Evolutionary conservation across 164 flowering plant species (phyloP), one percentile per base, ranked within the genome.

Genomic region (Aristolochia fimbriata): DNA sequence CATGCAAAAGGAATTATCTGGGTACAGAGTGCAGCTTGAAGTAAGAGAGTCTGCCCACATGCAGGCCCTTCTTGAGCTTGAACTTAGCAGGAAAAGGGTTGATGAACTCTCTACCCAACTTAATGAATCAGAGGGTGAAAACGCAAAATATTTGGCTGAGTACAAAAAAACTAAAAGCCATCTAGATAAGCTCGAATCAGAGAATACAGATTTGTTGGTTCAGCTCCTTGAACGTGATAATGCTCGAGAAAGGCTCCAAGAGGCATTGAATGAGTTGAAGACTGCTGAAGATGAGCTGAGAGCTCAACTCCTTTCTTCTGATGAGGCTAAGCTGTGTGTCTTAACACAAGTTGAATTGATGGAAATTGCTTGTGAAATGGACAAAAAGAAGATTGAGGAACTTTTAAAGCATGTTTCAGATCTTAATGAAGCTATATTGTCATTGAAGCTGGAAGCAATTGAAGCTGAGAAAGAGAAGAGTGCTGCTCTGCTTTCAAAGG

Each of bases 11-110:
- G 80, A 83, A 37, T 61, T 81, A 57, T 77, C 87, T 17, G 79
- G 66, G 62, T 70, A 67, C 72, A 86, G 76, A 72, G 75, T 82
- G 70, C 83, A 80, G 62, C 55, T 82, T 31, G 93, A 83, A 74
- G 81, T 78, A 20, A 79, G 70, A 57, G 83, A 82, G 15, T 70
- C 78, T 22, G 77, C 78, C 53, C 41, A 74, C 71, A 67, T 58
- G 75, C 84, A 86, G 70, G 72, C 74, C 13, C 72, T 82, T 54
- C 80, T 76, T 25, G 60, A 70, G 67, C 71, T 78, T 11, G 83
- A 83, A 45, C 63, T 72, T 31, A 58, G 70, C 68, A 70, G 70
- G 41, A 71, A 73, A 64, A 59, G 61, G 15, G 69, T 64, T 23
- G 76, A 72, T 33, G 81, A 77, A 52, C 75, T 80, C 16, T 71